Evolutionary conservation across 345 rosid species (phyloP).

Genomic region (Hibiscus mutabilis): DNA sequence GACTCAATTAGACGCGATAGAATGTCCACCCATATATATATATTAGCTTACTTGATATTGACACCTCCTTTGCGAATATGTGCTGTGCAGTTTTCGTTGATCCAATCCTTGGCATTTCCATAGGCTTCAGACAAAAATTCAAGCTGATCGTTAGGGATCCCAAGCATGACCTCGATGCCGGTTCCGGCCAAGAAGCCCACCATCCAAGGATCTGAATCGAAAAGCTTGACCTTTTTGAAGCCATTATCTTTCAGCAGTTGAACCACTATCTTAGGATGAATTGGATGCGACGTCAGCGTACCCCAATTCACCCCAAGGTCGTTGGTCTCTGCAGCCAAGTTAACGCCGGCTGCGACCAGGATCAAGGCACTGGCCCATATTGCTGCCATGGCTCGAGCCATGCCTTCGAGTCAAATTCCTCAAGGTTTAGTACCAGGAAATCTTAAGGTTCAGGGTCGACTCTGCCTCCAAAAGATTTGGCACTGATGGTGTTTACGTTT

Average conservation of each 20-base stretch:
- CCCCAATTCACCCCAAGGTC: conserved; percentile 84
- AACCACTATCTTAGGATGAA: conserved; percentile 50
- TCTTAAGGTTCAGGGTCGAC: neutral
- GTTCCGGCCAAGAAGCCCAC: conserved; percentile 47
- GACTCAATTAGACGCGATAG: too few relatives aligned
- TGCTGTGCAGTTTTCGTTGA: conserved; percentile 51
- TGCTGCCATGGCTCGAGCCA: conserved; percentile 21
- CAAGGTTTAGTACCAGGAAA: neutral
- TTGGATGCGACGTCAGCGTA: conserved; percentile 47
- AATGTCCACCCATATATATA: too few relatives aligned
- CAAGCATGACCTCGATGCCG: conserved; percentile 68
- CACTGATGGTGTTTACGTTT: neutral
- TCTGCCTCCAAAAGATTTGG: neutral
- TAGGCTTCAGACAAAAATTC: conserved; percentile 22
- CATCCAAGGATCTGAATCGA: conserved; percentile 58
- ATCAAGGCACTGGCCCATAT: conserved; percentile 11
- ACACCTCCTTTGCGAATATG: conserved; percentile 44
- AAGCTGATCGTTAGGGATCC: conserved; percentile 66
- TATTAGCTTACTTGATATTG: conserved; percentile 44
- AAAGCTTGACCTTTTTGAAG: conserved; percentile 61
- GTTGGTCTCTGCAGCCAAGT: conserved; percentile 21
- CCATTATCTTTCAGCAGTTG: conserved; percentile 68
- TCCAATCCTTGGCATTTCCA: conserved; percentile 59
- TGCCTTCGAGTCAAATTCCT: conserved; percentile 11
- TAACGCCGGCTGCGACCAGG: conserved; percentile 18